Evolutionary conservation across 345 rosid species (phyloP), one percentile per base, ranked within the genome.

Genomic region (Carallia brachiata): DNA sequence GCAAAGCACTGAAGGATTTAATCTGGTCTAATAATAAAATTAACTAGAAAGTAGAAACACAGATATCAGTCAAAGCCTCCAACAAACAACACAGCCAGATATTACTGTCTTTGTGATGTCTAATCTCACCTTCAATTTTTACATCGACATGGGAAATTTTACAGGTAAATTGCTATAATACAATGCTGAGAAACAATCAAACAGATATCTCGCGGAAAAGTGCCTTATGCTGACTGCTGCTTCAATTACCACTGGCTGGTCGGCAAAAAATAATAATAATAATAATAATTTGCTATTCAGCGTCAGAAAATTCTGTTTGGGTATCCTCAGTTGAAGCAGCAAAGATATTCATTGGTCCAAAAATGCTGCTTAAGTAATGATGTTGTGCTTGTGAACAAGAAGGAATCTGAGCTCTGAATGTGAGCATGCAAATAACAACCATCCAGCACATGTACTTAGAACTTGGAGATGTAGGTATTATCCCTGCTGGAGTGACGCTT

Each of bases 401-500:
- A 3, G 17, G 50, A 4, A 44, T 44, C 17, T 2, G 16, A 10
- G 16, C 50, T 44, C 50, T 13, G 23, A 4, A 44, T 3, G 3
- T 15, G 13, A 15, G 23, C 5, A 44, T 13, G 16, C 5, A 44
- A 12, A 44, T 12, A 12, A 13, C 4, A 4, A 1, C 16, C 5
- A 10, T 44, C 16, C 50, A 12, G 50, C 50, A 44, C 5, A 44
- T 16, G 0, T 6, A 16, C 5, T 59, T 12, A 30, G 13, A 61
- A 61, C 36, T 53, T 70, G 32, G 57, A 17, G 36, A 63, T 53
- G 31, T 40, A 27, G 34, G 75, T 63, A 69, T 73, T 66, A 75
- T 66, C 73, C 75, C 69, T 84, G 78, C n/a, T 63, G 86, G 37
- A 79, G 76, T 27, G 91, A 87, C 34, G 88, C 95, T 75, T 81